Conservation (phyloP, 2,329 filamentous ascomycete genomes). For the Fusarium globosum region DNA sequence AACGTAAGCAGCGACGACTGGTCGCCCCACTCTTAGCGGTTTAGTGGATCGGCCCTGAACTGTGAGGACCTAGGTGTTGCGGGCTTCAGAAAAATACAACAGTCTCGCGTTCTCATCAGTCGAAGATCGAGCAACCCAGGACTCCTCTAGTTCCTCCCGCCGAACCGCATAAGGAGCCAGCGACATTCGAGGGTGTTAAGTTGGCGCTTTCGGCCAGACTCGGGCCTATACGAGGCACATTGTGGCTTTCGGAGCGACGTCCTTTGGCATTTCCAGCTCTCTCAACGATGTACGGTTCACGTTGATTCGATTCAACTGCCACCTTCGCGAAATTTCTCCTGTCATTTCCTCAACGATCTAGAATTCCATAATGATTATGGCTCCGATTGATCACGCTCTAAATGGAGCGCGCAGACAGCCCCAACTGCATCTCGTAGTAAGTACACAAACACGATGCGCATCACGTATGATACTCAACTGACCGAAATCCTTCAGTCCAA, state of each 20-base stretch:
- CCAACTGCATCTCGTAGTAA: slow-evolving; percentile 62
- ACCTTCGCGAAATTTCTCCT: slow-evolving; percentile 5
- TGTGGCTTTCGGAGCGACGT: not conserved
- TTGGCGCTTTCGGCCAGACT: slow-evolving; percentile 3
- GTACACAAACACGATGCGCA: slow-evolving; percentile 35
- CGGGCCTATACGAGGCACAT: not conserved
- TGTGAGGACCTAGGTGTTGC: slow-evolving; percentile 6
- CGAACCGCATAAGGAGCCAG: not conserved
- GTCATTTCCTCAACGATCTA: not conserved
- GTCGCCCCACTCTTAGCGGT: not conserved
- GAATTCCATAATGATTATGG: slow-evolving; percentile 28
- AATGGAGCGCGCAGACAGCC: slow-evolving; percentile 56
- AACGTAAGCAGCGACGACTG: slow-evolving; percentile 21
- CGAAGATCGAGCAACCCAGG: not conserved
- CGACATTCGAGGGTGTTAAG: not conserved
- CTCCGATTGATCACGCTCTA: slow-evolving; percentile 37
- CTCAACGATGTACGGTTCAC: slow-evolving; percentile 40
- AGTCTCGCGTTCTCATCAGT: slow-evolving; percentile 27
- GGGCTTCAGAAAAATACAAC: slow-evolving; percentile 39
- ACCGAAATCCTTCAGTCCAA: slow-evolving; percentile 67
- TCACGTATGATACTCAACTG: slow-evolving; percentile 36
- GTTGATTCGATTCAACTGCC: slow-evolving; percentile 29
- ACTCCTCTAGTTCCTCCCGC: not conserved
- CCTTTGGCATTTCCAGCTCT: slow-evolving; percentile 12
- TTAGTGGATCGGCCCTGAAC: slow-evolving; percentile 5